A percentile compares a stretch with the other conserved stretches of the same genome.
Evolutionary conservation across 2,329 filamentous ascomycete species (phyloP).

Genomic region (Pochonia chlamydosporia): DNA sequence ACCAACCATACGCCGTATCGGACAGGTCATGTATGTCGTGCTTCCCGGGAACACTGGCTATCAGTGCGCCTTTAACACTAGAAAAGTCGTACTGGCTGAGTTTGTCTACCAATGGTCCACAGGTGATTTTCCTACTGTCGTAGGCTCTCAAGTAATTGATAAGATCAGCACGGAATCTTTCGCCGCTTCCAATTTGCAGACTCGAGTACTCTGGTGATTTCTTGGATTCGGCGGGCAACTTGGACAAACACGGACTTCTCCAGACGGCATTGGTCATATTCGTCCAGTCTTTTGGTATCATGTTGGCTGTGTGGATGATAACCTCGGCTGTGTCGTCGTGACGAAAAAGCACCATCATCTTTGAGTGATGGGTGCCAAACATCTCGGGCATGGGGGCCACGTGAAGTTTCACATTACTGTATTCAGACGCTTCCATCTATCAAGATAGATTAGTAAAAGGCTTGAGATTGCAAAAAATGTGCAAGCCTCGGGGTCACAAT

Average conservation of each 20-base stretch:
- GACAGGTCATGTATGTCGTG: constrained; percentile 44
- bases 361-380: constrained; percentile 81
- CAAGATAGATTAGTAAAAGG: background rate
- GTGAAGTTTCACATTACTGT: constrained; percentile 65
- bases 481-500: background rate
- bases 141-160: constrained; percentile 69
- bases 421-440: constrained; percentile 38
- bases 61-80: constrained; percentile 59
- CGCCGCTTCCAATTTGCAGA: constrained; percentile 48
- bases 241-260: constrained; percentile 65
- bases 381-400: constrained; percentile 74
- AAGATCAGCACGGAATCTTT: constrained; percentile 70
- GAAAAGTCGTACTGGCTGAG: constrained; percentile 65
- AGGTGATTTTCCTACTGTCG: constrained; percentile 49
- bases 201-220: constrained; percentile 2
- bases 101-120: constrained; percentile 47
- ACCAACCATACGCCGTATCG: constrained; percentile 72
- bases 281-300: constrained; percentile 81
- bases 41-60: constrained; percentile 73
- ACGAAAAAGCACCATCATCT: constrained; percentile 80
- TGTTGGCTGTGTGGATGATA: constrained; percentile 84
- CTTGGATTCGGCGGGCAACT: constrained; percentile 18
- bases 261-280: constrained; percentile 85
- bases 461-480: background rate
- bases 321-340: constrained; percentile 73